phyloP scores from a whole-genome alignment of 345 rosid species.

The Eucalyptus virginea region DNA sequence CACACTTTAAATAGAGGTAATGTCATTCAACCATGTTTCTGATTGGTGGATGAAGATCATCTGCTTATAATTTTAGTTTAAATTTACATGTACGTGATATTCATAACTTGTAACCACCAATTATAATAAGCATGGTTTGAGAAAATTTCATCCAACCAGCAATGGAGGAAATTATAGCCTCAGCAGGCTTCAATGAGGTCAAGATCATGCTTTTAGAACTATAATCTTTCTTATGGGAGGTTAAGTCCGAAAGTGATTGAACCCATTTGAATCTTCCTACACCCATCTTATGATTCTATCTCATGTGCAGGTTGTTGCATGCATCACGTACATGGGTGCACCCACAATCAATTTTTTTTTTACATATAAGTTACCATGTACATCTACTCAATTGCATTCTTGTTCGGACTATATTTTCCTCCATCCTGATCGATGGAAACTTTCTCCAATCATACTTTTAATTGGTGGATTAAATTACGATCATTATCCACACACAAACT shows the following conservation, averaged over 20 bases:
- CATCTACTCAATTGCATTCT: background rate
- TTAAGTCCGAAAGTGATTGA: background rate
- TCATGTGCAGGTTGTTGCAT: background rate
- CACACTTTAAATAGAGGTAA: background rate
- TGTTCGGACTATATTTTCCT: background rate
- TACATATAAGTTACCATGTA: background rate
- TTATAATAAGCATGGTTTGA: background rate
- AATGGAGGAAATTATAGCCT: background rate
- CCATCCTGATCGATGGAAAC: background rate
- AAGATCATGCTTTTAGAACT: background rate
- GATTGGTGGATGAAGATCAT: background rate
- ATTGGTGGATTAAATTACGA: background rate
- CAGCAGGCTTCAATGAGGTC: background rate
- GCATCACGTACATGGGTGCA: background rate
- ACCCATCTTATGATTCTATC: background rate
- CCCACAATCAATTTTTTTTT: background rate
- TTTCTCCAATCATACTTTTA: background rate
- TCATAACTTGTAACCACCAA: background rate
- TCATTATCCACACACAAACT: background rate
- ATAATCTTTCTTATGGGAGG: background rate
- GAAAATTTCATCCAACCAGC: background rate
- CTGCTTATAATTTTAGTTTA: background rate
- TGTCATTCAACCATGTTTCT: background rate
- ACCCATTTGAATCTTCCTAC: background rate
- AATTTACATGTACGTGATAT: background rate